Evolutionary conservation across 345 rosid species (phyloP), one percentile per base, ranked within the genome.

Genomic region (Psidium guajava): DNA sequence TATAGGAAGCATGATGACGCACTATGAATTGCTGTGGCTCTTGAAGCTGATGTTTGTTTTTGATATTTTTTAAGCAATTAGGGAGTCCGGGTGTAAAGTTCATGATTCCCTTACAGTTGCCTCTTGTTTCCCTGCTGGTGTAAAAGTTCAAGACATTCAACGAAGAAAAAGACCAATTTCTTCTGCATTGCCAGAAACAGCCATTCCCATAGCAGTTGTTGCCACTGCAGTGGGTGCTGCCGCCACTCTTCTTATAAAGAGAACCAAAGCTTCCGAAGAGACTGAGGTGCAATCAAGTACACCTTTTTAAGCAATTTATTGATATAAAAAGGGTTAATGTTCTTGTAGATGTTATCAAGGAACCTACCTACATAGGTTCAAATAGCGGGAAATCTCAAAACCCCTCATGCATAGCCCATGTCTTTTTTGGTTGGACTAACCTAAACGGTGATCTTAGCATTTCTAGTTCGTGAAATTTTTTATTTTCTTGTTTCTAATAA

Each of bases 171-270:
- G 83, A 87, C 86, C 89, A 53, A 58, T 84, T 84, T 55, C 87
- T 87, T 87, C 85, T 73, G 94, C 95, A 56, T 86, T 94, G 82
- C 94, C 93, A 24, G 98, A 97, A 89, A 93, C 98, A 58, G 95
- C 94, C 83, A 92, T 92, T 87, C 94, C 98, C 87, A 88, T 95
- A 54, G 98, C 95, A 74, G 88, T 97, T 90, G 98, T 96, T 85
- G 98, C 95, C 27, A 89, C 97, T 1, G 92, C 93, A 81, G 96
- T 95, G 86, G 99, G 98, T 69, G 93, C 94, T 44, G 99, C 99
- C 84, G 97, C 98, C 32, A 93, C 98, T 25, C 58, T 93, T 83
- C 95, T 95, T 86, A 92, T 83, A 82, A 90, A 88, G 83, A 93
- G 92, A 90, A 91, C 88, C 61, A 94, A 92, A 92, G 86, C 93